Evolutionary conservation across 345 rosid genomes (phyloP).

Genomic region (Toxicodendron radicans): DNA sequence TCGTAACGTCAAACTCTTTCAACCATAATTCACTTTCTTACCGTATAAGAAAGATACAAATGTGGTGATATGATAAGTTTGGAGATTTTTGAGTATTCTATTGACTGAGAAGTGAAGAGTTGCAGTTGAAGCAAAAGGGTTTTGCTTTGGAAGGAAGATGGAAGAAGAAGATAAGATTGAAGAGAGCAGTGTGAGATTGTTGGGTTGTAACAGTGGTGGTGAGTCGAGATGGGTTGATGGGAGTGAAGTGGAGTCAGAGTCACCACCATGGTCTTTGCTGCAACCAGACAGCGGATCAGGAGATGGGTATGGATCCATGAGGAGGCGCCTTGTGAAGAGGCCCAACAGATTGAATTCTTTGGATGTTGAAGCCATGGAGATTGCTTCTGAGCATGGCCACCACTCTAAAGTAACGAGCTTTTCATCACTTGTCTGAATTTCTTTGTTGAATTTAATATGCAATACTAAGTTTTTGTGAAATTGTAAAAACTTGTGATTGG

Average conservation of each 20-base stretch:
- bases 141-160: slow-evolving; percentile 29
- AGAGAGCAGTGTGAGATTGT: slow-evolving; percentile 55
- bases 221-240: slow-evolving; percentile 95
- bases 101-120: neutral
- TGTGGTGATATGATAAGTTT: neutral
- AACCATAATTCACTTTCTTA: too few relatives aligned
- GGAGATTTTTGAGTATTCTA: neutral
- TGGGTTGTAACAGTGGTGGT: slow-evolving; percentile 40
- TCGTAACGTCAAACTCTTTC: too few relatives aligned
- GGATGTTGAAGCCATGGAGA: slow-evolving; percentile 96
- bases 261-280: slow-evolving; percentile 38
- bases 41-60: neutral
- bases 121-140: slow-evolving; percentile 4
- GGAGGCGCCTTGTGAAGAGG: slow-evolving; percentile 77
- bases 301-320: slow-evolving; percentile 53
- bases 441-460: neutral
- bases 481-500: neutral
- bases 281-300: slow-evolving; percentile 39
- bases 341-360: slow-evolving; percentile 76
- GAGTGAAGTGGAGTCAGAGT: slow-evolving; percentile 75
- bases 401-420: slow-evolving; percentile 48
- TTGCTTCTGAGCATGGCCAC: slow-evolving; percentile 61
- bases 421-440: neutral
- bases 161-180: slow-evolving; percentile 74
- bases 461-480: too few relatives aligned